These are phyloP conservation scores for Phyllosticta citriasiana DNA, from an alignment of 2,329 filamentous ascomycete genomes.

Conservation along the genomic window DNA sequence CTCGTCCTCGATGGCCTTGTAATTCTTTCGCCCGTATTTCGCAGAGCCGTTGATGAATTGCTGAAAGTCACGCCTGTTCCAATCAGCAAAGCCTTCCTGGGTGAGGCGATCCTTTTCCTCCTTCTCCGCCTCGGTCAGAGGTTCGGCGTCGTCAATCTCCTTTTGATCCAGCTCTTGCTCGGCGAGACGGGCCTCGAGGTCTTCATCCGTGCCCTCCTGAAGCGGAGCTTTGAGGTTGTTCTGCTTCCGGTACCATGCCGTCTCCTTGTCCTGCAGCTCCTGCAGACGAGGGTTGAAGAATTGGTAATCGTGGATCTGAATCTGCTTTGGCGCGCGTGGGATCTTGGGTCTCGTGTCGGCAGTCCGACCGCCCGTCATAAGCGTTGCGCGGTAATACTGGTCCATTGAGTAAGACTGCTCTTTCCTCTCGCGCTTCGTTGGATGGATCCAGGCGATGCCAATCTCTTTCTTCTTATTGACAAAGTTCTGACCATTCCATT, in stretches of 20 bases:
- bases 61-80: slow-evolving; percentile 97
- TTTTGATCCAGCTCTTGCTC: slow-evolving; percentile 80
- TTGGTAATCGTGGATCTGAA: slow-evolving; percentile 88
- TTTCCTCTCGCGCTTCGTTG: slow-evolving; percentile 94
- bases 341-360: slow-evolving; percentile 88
- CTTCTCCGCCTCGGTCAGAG: slow-evolving; percentile 80
- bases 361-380: slow-evolving; percentile 69
- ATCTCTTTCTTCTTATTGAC: slow-evolving; percentile 80
- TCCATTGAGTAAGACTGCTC: slow-evolving; percentile 98
- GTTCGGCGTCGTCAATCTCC: slow-evolving; percentile 84
- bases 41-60: slow-evolving; percentile 95
- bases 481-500: slow-evolving; percentile 98
- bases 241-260: slow-evolving; percentile 89
- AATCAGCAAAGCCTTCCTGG: slow-evolving; percentile 77
- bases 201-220: slow-evolving; percentile 81
- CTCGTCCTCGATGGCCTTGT: slow-evolving; percentile 74
- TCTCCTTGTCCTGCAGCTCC: slow-evolving; percentile 92
- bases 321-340: slow-evolving; percentile 88
- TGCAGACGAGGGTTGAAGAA: slow-evolving; percentile 81
- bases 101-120: slow-evolving; percentile 77
- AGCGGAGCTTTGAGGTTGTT: slow-evolving; percentile 91
- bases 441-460: slow-evolving; percentile 93
- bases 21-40: slow-evolving; percentile 81
- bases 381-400: slow-evolving; percentile 90
- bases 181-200: slow-evolving; percentile 72